Evolutionary conservation across 2,329 filamentous ascomycete genomes (phyloP), one percentile per base, ranked within the genome.

Genomic region (Taxawa tesnikishii): DNA sequence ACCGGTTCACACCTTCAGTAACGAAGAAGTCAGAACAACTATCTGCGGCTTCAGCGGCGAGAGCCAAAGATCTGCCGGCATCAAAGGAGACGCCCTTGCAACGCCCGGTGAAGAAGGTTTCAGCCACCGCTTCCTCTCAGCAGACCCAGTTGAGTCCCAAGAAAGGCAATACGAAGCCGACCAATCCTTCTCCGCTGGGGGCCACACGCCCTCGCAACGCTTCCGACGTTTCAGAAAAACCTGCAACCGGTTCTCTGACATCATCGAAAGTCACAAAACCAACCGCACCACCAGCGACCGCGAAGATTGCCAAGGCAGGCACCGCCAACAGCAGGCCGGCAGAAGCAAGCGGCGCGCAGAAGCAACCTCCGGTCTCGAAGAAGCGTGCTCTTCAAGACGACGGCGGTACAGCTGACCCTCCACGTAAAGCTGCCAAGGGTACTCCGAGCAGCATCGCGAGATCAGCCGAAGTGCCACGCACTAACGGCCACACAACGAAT

Each of bases 141-240:
- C 56, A 58, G 38, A 46, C 44, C 29, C 49, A 53, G 26, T 47
- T 56, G 21, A 52, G 59, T 50, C 35, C 59, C 47, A 40, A 50
- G 44, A 48, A 49, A 47, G 31, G 54, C 43, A 30, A 58, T 55
- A 73, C 60, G 38, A 72, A 69, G 26, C 70, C 73, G 2, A 68
- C 66, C 45, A 75, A 75, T 32, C 71, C 71, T 3, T 76, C 73
- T 11, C 72, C 71, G 9, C 63, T 76, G 8, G 71, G 68, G 7
- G 70, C 69, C 5, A 75, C 73, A 3, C 70, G 70, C 14, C 71
- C 72, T 5, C 65, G 72, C 38, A 75, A 73, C 47, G 67, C 68
- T 16, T 75, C 71, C 13, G 70, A 76, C 45, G 56, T 68, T 7
- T 48, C 49, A 13, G 48, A 49, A 59, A 46, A 35, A 49, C 46